Base-by-base conservation (phyloP, 768 basidiomycete genomes). In the Mycena chlorophos region DNA sequence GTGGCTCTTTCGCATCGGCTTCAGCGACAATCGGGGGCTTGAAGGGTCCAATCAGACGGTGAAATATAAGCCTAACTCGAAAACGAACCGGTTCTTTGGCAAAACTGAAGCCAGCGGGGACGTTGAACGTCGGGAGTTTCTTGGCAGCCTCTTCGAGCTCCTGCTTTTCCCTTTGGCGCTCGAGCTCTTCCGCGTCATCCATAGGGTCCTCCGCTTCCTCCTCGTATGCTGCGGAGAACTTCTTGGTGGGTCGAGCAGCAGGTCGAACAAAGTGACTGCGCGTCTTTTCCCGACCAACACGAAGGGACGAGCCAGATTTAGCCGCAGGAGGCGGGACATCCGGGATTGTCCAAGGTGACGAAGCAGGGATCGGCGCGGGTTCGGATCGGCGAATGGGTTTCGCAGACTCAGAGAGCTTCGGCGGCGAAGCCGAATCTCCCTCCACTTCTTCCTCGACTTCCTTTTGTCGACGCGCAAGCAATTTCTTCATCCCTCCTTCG, bases 401-500 rank as follows among this genome's bases (percentile, higher is more conserved):
- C 27, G 5, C 6, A 53, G 58, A 50, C 54, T 59, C 60, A 46
- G 62, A 59, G 38, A 55, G 58, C 52, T 59, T 62, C 14, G 52
- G 58, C 26, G 58, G 51, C 17, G 55, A 39, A 49, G 19, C 61
- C 26, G 25, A 49, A 25, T 61, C 57, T 49, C 57, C 63, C 38
- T 65, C 65, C 23, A 64, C 67, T 43, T 64, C 59, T 34, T 58
- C 58, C 55, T 65, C 51, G 13, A 64, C 63, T 46, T 67, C 61
- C 38, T 54, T 64, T 62, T 55, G 48, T 17, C 57, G 57, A 26
- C 51, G 30, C 19, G 86, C 84, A 34, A 91, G 69, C 68, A 89
- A 71, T 65, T 86, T 91, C 75, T 87, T 89, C 79, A 89, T 85
- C 0, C 88, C 87, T 50, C 89, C 87, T 58, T 84, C 81, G 5